phyloP scores from a whole-genome alignment of 73 alveolate species.

The Tetrahymena thermophila region DNA sequence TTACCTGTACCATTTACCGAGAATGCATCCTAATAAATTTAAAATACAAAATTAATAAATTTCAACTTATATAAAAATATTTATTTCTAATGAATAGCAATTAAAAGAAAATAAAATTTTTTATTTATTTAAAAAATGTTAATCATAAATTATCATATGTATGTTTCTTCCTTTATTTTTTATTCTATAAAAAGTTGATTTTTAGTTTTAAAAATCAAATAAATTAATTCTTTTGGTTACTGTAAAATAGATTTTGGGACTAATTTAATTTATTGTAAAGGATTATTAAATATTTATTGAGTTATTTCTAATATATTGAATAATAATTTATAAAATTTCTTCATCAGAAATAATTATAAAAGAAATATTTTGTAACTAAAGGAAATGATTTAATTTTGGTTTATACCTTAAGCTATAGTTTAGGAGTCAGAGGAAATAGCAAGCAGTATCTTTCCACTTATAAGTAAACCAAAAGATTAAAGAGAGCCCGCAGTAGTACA shows the following conservation, averaged over 20 bases:
- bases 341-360: neutral
- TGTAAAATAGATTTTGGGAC: no score
- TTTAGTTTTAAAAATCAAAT: no score
- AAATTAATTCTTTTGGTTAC: no score
- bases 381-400: neutral
- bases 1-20: neutral
- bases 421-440: neutral
- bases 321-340: neutral
- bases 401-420: neutral
- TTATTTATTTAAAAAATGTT: no score
- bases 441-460: neutral
- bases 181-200: no score
- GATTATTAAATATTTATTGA: neutral
- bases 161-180: no score
- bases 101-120: no score
- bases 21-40: neutral
- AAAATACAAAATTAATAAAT: neutral
- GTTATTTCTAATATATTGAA: neutral
- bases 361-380: no score
- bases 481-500: neutral
- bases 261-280: neutral
- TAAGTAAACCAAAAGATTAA: neutral
- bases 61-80: no score
- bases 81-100: no score
- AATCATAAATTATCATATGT: no score